Evolutionary conservation across 192 early-diverging fungal species (phyloP), one percentile per base, ranked within the genome.

Genomic region (Diversispora epigaea): DNA sequence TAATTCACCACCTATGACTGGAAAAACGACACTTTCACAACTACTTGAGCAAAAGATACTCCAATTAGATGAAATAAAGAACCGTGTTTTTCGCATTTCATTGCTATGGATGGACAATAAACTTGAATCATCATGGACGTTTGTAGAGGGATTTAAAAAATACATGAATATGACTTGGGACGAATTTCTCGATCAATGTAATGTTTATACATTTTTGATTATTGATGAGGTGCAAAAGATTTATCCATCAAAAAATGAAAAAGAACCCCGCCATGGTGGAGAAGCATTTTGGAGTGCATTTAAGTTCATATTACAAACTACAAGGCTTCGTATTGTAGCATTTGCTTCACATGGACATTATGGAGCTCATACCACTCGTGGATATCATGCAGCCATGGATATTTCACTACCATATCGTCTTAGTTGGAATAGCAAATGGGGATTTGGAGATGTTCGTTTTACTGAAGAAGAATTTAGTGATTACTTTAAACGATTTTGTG

Each of bases 191-290:
- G 6, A 52, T 0, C 0, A 68, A 68, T 68, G 47, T 68, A 41
- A 11, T 21, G 10, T 40, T 69, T 60, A 3, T 60, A 46, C 8
- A 72, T 72, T 41, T 72, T 61, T 72, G 56, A 60, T 72, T 72
- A 60, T 72, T 41, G 43, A 60, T 58, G 70, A 72, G 19, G 43
- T 60, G 55, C 55, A 72, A 72, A 60, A 72, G 46, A 68, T 68
- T 50, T 71, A 71, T 71, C 49, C 49, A 0, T 49, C 47, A 54
- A 41, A 69, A 2, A 54, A 69, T 69, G 47, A 69, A 71, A 17
- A 40, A 0, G 39, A 56, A 71, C 54, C 54, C 57, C 15, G 11
- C 41, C 39, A 71, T 57, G 5, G 40, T 57, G 32, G 14, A 71
- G 57, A 40, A 15, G 40, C 40, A 56, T 71, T 71, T n/a, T n/a